Evolutionary conservation across 2,329 filamentous ascomycete genomes (phyloP).

Genomic region (Aspergillus tamarii): DNA sequence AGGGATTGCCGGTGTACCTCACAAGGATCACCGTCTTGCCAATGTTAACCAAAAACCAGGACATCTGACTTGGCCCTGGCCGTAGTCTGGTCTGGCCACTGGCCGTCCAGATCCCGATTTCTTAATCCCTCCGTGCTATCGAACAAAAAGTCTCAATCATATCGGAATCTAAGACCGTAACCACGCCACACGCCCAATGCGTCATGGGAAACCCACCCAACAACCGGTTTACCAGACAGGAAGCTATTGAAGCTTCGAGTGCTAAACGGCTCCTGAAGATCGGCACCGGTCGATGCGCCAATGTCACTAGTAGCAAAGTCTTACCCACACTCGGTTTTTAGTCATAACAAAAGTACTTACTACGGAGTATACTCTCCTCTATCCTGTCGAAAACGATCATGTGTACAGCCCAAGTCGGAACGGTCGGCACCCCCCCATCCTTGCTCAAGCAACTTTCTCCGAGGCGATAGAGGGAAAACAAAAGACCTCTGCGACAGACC

Average conservation of each 20-base stretch:
- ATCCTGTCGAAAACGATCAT: background rate
- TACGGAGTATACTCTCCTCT: background rate
- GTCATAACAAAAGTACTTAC: background rate
- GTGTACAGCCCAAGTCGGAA: background rate
- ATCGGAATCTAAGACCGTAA: background rate
- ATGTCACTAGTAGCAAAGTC: background rate
- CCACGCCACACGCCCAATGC: slow-evolving; percentile 4
- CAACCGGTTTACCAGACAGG: background rate
- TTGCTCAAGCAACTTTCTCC: background rate
- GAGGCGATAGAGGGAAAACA: background rate
- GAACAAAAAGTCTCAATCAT: background rate
- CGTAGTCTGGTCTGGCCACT: background rate
- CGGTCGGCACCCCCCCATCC: slow-evolving; percentile 1
- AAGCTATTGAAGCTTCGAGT: slow-evolving; percentile 1
- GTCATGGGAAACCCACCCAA: background rate
- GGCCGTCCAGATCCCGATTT: background rate
- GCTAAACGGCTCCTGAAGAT: slow-evolving; percentile 1
- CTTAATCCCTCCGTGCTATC: background rate
- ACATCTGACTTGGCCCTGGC: background rate
- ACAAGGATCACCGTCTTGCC: slow-evolving; percentile 1
- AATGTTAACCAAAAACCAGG: background rate
- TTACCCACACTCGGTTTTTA: background rate
- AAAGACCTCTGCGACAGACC: background rate
- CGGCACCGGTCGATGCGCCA: background rate
- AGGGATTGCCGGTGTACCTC: background rate